Evolutionary conservation across 169 alveolate genomes (phyloP).

Genomic region (Perkinsus olseni): DNA sequence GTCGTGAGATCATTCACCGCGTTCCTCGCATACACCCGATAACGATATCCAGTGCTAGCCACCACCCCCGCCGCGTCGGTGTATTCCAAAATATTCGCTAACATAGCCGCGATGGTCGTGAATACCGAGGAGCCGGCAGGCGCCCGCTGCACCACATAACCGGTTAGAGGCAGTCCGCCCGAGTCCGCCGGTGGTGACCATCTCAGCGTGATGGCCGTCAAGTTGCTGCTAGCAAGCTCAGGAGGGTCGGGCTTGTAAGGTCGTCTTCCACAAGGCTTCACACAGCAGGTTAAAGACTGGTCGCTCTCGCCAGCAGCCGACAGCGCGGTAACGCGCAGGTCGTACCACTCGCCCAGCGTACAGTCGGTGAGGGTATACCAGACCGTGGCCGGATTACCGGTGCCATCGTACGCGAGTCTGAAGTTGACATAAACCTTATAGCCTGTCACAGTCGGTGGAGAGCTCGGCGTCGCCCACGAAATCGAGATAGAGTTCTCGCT

Average conservation of each 20-base stretch:
- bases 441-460: constrained; percentile 23
- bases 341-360: constrained; percentile 26
- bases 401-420: constrained; percentile 25
- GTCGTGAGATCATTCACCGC: background rate
- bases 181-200: constrained; percentile 28
- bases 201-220: constrained; percentile 8
- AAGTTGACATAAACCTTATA: constrained; percentile 20
- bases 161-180: constrained; percentile 32
- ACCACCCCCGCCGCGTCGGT: background rate
- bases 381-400: constrained; percentile 15
- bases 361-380: constrained; percentile 23
- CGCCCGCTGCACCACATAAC: constrained; percentile 13
- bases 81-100: background rate
- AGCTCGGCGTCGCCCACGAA: constrained; percentile 20
- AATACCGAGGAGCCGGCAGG: background rate
- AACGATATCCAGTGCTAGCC: constrained; percentile 1
- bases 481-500: constrained; percentile 33
- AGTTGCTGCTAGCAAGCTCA: background rate
- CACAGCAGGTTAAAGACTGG: background rate
- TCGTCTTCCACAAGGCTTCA: background rate
- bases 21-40: background rate
- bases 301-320: constrained; percentile 16
- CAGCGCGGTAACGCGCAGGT: constrained; percentile 24
- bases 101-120: background rate
- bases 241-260: constrained; percentile 5